A percentile compares a stretch with the other conserved stretches of the same genome.
phyloP scores from a whole-genome alignment of 306 rosid genomes.

The Acacia melanoxylon region DNA sequence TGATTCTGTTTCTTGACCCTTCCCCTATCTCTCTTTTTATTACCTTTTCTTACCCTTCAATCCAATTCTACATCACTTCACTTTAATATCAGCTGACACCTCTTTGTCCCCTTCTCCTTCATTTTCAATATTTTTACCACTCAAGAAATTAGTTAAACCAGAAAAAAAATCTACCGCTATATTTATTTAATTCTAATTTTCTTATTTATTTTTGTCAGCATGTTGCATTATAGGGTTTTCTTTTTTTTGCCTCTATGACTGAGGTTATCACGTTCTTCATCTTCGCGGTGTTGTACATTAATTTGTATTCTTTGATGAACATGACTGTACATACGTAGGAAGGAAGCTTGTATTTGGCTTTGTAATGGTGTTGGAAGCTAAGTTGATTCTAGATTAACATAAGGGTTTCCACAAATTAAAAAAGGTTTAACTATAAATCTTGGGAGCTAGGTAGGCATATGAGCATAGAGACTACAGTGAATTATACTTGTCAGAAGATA shows the following conservation, averaged over 20 bases:
- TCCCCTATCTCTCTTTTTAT: conserved; percentile 53
- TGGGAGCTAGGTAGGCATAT: background rate
- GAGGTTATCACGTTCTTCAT: background rate
- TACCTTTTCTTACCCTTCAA: background rate
- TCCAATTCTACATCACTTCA: background rate
- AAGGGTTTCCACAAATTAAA: background rate
- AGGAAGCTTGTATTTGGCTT: background rate
- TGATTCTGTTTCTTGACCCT: conserved; percentile 59
- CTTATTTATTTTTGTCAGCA: background rate
- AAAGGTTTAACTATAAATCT: background rate
- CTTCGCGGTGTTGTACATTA: background rate
- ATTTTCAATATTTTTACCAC: background rate
- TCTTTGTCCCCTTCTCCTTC: conserved; percentile 32
- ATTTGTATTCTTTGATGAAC: background rate
- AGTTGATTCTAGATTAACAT: background rate
- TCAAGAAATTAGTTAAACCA: background rate
- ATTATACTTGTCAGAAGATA: background rate
- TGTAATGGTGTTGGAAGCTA: background rate
- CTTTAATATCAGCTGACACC: conserved; percentile 30
- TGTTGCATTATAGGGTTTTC: background rate
- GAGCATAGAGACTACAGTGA: background rate
- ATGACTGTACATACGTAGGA: background rate
- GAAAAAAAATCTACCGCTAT: background rate
- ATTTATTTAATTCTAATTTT: background rate
- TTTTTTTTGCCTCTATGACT: background rate